Evolutionary conservation across 2,329 filamentous ascomycete species (phyloP).

Genomic region (Aspergillus ochraceoroseus): DNA sequence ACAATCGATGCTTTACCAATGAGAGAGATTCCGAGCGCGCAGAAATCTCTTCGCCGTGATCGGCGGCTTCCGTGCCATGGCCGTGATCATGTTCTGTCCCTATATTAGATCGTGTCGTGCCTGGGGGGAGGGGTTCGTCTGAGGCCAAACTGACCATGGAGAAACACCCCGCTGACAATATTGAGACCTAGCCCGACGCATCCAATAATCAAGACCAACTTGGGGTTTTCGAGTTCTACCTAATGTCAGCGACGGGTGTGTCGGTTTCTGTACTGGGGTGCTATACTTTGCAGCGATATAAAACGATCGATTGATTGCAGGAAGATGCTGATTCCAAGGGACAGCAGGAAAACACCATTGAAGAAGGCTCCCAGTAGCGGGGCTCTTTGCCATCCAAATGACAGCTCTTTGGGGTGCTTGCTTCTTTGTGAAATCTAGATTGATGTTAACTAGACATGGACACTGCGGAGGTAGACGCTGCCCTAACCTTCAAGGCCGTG

Average conservation of each 20-base stretch:
- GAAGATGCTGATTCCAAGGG: conserved; percentile 66
- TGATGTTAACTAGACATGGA: conserved; percentile 1
- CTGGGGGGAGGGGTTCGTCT: too few relatives aligned
- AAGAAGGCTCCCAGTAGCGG: conserved; percentile 73
- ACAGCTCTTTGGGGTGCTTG: conserved; percentile 55
- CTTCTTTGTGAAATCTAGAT: conserved; percentile 55
- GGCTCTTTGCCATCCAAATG: conserved; percentile 73
- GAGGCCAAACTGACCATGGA: conserved; percentile 52
- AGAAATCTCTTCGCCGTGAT: background rate
- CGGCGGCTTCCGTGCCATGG: conserved; percentile 22
- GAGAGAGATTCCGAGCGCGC: background rate
- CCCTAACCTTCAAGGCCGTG: conserved; percentile 57
- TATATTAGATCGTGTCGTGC: conserved; percentile 10
- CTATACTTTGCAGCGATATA: conserved; percentile 28
- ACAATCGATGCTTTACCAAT: background rate
- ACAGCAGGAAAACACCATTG: conserved; percentile 70
- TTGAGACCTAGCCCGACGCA: conserved; percentile 64
- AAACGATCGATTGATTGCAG: conserved; percentile 65
- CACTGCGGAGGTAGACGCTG: background rate
- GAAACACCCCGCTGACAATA: conserved; percentile 59
- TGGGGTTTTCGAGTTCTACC: conserved; percentile 59
- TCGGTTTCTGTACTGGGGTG: background rate
- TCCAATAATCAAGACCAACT: conserved; percentile 64
- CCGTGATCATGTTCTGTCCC: conserved; percentile 20
- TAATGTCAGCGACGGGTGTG: background rate